Base-by-base conservation (phyloP, 306 rosid species). In the Bauhinia variegata region DNA sequence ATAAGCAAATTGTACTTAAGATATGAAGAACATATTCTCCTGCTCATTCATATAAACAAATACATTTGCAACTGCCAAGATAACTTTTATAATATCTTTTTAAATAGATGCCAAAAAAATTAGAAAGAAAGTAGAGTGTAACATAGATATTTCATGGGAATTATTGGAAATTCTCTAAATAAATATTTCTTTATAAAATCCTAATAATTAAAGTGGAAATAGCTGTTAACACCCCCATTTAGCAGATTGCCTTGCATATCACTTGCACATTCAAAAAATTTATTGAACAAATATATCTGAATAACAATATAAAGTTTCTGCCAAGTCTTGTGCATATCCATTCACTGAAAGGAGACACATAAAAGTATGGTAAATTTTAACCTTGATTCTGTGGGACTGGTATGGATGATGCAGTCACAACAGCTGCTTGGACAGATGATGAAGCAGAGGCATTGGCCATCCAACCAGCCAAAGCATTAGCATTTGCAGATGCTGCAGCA, bases 351-450 rank as follows among this genome's bases (percentile, higher is more conserved):
- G 6, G 6, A 10, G 54, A 28, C 7, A 48, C 44, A 41, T 37
- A 15, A 28, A 54, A 46, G 23, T 18, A 46, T 63, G 31, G 8
- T 19, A 19, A 46, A 1, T 58, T 51, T 52, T 70, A 60, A 91
- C 97, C 95, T 91, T 88, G 97, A 78, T 88, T 91, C 72, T 86
- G 97, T 19, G 82, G 91, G 71, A 88, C 82, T 5, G 97, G 97
- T 36, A 88, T 84, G 70, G 86, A 75, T 67, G 95, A 84, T 79
- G 97, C 91, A 30, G 95, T 84, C 67, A 84, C 97, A 67, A 88
- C 97, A 54, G 97, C 87, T 39, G 97, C 97, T 82, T 91, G 97
- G 74, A 86, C 89, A 60, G 97, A 88, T 70, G 97, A 86, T 48
- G 96, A 78, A 79, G 89, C 90, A 49, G 97, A 82, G 65, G 97